Evolutionary conservation across 2,329 filamentous ascomycete species (phyloP), one percentile per base, ranked within the genome.

Genomic region (Lachnellula hyalina): DNA sequence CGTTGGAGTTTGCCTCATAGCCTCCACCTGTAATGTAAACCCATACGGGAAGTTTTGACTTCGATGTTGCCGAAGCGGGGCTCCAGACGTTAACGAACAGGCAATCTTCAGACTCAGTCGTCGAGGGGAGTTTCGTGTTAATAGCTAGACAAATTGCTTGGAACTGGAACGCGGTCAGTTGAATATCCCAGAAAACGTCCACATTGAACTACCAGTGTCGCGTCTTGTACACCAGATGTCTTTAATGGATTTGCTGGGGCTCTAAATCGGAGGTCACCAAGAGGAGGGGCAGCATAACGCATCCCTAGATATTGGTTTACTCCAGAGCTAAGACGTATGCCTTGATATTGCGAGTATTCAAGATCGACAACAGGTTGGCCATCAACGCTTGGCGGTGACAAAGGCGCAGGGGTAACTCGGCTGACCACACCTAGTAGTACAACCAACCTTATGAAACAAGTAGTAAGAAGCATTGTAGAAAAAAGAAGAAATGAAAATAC

Each of bases 221-320:
- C 63, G 51, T 59, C 52, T 49, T 64, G 61, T 8, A 64, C 17
- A 4, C 48, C 53, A 8, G 19, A 15, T 2, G 57, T 58, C 34
- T 36, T 11, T 14, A 47, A 19, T 4, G 61, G 61, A 17, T 52
- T 28, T 1, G 78, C 73, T 0, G 89, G 87, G n/a, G 82, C 81
- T 45, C 77, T 74, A 66, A 90, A 92, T 19, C 89, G 78, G 55
- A 89, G 67, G 4, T 78, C 61, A 1, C 84, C 85, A 5, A 86
- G 54, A 0, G 87, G 87, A 5, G 87, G 76, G 3, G 85, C 82
- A 2, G 87, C 88, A 72, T 82, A 93, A 17, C 86, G 81, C 62
- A 92, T 81, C 1, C 87, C 88, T 6, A 89, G 76, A 84, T 86
- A 92, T 70, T 86, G 78, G 2, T 79, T 82, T 50, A 89, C 73